Evolutionary conservation across 2,329 filamentous ascomycete species (phyloP), one percentile per base, ranked within the genome.

Genomic region (Metarhizium sp.): DNA sequence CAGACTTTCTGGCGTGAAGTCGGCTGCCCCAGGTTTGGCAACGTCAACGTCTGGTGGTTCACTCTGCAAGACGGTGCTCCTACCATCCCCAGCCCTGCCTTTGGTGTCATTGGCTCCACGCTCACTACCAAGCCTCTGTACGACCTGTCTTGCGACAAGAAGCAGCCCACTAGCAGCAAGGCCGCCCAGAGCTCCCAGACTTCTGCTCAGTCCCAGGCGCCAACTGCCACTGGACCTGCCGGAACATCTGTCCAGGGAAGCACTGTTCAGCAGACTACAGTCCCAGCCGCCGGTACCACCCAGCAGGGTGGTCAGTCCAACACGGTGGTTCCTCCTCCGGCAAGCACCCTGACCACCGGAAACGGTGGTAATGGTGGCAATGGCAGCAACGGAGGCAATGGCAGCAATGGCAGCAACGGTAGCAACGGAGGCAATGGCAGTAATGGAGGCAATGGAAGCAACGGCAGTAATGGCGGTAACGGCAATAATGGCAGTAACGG

Each of bases 1-100:
- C 78, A 88, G 75, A 79, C 71, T n/a, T 96, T 83, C 79, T 95
- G 89, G 87, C 78, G 88, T 62, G 75, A 86, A 49, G 87, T 92
- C 53, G 88, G 84, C 53, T 95, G 90, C 78, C 75, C 80, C 55
- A 71, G 86, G 58, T 84, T 90, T 59, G 82, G 79, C 64, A 78
- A 77, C 52, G 75, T 73, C 63, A 86, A 86, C 67, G 79, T 84
- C 57, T 92, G 84, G 81, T 92, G 88, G 85, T 90, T 85, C 74
- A 88, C 82, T 52, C 79, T 92, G 30, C 82, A 88, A 66, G 88
- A 92, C 62, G 75, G 81, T 47, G 74, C 74, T 45, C 78, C 78
- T 18, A 74, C 71, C 51, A 78, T 78, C 3, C 83, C 85, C 38
- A 80, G 75, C 71, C 86, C 87, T 46, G 84, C 80, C 67, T 92